A percentile compares a stretch with the other conserved stretches of the same genome.
Evolutionary conservation across 2,329 filamentous ascomycete species (phyloP).

Genomic region (Penicillium sp.): DNA sequence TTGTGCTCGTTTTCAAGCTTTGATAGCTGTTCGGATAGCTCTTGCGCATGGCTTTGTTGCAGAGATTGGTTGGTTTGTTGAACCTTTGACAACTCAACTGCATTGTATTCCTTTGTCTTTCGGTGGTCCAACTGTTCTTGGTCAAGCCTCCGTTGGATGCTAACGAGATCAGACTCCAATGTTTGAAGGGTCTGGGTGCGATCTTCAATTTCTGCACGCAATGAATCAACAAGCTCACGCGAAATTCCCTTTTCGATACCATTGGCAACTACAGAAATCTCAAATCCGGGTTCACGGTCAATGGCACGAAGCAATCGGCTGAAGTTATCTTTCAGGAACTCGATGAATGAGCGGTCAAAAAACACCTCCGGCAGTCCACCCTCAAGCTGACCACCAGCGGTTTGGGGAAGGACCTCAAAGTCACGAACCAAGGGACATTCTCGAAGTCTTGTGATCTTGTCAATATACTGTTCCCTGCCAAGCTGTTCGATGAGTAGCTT

Average conservation of each 20-base stretch:
- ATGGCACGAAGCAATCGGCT: constrained; percentile 79
- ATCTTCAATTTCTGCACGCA: constrained; percentile 74
- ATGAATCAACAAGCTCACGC: constrained; percentile 83
- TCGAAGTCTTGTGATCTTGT: constrained; percentile 74
- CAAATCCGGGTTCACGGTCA: constrained; percentile 84
- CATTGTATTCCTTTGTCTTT: constrained; percentile 60
- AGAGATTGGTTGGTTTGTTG: constrained; percentile 69
- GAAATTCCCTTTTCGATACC: constrained; percentile 87
- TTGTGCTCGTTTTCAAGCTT: constrained; percentile 50
- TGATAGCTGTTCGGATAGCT: constrained; percentile 51
- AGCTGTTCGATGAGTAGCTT: constrained; percentile 73
- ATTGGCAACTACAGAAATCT: constrained; percentile 76
- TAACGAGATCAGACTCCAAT: constrained; percentile 56
- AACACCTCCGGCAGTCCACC: constrained; percentile 72
- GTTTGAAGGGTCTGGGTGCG: constrained; percentile 63
- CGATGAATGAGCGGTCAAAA: constrained; percentile 82
- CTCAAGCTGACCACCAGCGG: constrained; percentile 53
- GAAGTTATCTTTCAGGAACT: constrained; percentile 96
- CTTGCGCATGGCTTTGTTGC: constrained; percentile 68
- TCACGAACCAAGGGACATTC: constrained; percentile 78
- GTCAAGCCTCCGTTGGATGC: constrained; percentile 57
- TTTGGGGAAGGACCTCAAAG: constrained; percentile 81
- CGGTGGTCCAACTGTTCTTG: constrained; percentile 74
- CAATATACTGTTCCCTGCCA: constrained; percentile 82
- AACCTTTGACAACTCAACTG: constrained; percentile 57